Percentiles rank a stretch among this genome's conserved stretches.
Evolutionary conservation across 306 rosid genomes (phyloP).

Genomic region (Quercus engelmannii): DNA sequence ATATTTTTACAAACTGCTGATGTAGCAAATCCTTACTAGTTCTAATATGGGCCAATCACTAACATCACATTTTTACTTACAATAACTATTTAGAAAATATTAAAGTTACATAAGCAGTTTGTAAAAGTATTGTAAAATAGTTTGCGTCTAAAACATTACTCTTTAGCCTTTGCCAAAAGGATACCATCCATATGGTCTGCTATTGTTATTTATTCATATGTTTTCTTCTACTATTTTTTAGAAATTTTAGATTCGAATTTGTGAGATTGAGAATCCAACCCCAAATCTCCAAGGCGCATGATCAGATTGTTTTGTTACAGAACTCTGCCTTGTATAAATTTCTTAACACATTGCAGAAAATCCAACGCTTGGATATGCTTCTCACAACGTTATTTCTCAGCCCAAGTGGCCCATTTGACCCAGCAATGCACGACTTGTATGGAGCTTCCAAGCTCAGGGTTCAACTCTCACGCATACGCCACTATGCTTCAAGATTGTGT

Average conservation of each 20-base stretch:
- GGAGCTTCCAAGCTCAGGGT: slow-evolving; percentile 23
- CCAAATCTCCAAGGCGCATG: slow-evolving; percentile 14
- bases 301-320: slow-evolving; percentile 10
- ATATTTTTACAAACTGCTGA: too few species aligned
- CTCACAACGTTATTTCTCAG: slow-evolving; percentile 12
- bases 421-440: background rate
- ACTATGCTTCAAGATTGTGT: slow-evolving; percentile 30
- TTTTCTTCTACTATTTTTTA: background rate
- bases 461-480: slow-evolving; percentile 36
- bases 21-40: too few species aligned
- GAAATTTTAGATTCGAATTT: background rate
- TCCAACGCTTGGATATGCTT: background rate
- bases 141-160: too few species aligned
- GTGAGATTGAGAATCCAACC: background rate
- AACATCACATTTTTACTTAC: too few species aligned
- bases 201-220: too few species aligned
- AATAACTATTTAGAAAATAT: too few species aligned
- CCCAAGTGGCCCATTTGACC: slow-evolving; percentile 3
- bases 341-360: background rate
- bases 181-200: too few species aligned
- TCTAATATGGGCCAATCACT: too few species aligned
- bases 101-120: too few species aligned
- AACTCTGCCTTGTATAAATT: slow-evolving; percentile 2
- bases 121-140: too few species aligned
- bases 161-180: too few species aligned